Base-by-base conservation (phyloP, 2,329 filamentous ascomycete species). In the Clonostachys solani region DNA sequence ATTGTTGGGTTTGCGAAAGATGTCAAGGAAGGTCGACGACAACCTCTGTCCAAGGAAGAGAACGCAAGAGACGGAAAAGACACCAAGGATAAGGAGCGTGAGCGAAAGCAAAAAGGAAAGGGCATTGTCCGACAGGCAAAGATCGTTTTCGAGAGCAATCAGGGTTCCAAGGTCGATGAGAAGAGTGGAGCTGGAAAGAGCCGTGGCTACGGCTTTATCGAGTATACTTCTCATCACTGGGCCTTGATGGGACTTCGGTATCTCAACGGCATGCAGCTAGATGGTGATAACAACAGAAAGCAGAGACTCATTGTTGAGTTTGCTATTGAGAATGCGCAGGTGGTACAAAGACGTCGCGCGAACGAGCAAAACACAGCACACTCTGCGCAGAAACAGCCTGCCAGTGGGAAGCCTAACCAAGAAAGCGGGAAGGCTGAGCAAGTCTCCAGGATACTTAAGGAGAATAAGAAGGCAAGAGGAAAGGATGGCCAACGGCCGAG, bases 301-400 rank as follows among this genome's bases (percentile, higher is more conserved):
- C 92, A 94, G 67, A 80, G 94, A 12, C 71, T 99, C 45, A 90
- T 99, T 60, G 92, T 92, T 36, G 95, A 99, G 66, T 99, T 99
- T 63, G 91, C 94, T 17, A 96, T 99, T 63, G 94, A 99, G 69
- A 99, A 99, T 59, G 92, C 90, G 1, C 92, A 96, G 60, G 94
- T 99, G 2, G 86, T 99, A n/a, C 80, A 85, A 55, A 79, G 94
- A 53, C 80, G 95, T 50, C 60, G 57, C 41, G 62, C 60, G 33
- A 62, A 59, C 12, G 64, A 71, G 56, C 62, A 61, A 37, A 67
- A 60, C 50, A 63, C 65, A 3, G 52, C 56, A 18, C 62, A 65
- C 9, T 8, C 23, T 29, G 23, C 23, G 23, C 23, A 38, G 10
- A 36, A 48, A 23, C 23, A 44, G 18, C 15, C 15, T 18, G 34